Percentiles rank a stretch among this genome's conserved stretches.
phyloP scores from a whole-genome alignment of 805 yeast genomes.

The Scheffersomyces spartinae region DNA sequence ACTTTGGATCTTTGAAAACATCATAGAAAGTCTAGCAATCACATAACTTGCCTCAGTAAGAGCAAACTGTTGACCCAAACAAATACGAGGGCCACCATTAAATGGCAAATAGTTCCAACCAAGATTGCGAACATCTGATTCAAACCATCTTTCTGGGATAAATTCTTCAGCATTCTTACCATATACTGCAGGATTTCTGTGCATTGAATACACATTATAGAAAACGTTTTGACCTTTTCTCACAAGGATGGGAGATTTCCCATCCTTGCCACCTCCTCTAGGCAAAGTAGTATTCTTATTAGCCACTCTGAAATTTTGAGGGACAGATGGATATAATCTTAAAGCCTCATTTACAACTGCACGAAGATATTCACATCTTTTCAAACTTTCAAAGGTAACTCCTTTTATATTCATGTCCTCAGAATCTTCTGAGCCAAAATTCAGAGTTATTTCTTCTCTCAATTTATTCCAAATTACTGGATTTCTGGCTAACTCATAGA shows the following conservation, averaged over 20 bases:
- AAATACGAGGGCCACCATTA: conserved; percentile 46
- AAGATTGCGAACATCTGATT: conserved; percentile 17
- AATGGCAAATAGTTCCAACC: conserved; percentile 42
- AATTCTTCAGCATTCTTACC: conserved; percentile 35
- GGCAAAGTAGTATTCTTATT: conserved; percentile 37
- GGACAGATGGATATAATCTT: conserved; percentile 42
- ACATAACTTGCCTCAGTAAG: conserved; percentile 39
- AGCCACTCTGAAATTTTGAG: conserved; percentile 35
- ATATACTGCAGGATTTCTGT: conserved; percentile 26
- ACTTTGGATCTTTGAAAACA: conserved; percentile 10
- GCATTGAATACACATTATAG: conserved; percentile 30
- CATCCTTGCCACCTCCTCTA: conserved; percentile 37
- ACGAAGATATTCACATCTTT: conserved; percentile 35
- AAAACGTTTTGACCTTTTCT: conserved; percentile 31
- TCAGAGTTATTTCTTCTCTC: conserved; percentile 21
- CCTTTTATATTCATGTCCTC: conserved; percentile 22
- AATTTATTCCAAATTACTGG: conserved; percentile 25
- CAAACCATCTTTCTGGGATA: conserved; percentile 39
- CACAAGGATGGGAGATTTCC: conserved; percentile 23
- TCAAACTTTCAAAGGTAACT: conserved; percentile 36
- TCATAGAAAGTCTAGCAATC: conserved; percentile 24
- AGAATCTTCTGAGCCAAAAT: conserved; percentile 22
- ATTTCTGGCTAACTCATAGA: conserved; percentile 34
- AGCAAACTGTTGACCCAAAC: conserved; percentile 47
- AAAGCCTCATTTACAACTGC: conserved; percentile 36